phyloP scores from a whole-genome alignment of 192 early-diverging fungal genomes.

The Chytriomyces sp. region DNA sequence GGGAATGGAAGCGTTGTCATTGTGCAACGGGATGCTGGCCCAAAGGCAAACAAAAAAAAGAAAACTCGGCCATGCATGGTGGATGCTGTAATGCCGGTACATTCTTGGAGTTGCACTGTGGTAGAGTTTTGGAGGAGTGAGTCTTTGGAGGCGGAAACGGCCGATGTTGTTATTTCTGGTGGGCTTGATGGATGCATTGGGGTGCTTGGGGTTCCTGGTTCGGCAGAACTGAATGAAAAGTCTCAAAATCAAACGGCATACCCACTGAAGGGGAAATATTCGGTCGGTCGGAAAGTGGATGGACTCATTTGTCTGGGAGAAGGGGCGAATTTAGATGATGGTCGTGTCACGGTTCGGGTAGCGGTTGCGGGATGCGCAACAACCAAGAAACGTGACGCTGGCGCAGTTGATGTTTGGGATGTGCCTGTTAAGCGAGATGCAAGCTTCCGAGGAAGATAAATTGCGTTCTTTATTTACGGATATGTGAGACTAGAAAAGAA shows the following conservation, averaged over 20 bases:
- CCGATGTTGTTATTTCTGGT: background rate
- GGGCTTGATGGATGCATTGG: background rate
- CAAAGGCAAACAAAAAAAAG: conserved; percentile 25
- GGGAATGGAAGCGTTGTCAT: conserved; percentile 19
- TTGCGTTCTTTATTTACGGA: too few relatives aligned
- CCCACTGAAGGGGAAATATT: background rate
- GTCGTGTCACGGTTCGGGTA: background rate
- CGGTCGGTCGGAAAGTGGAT: background rate
- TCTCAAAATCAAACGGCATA: background rate
- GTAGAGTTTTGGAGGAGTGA: conserved; percentile 3
- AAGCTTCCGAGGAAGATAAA: too few relatives aligned
- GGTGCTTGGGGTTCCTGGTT: background rate
- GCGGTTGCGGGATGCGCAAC: background rate
- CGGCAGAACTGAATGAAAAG: background rate
- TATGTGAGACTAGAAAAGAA: background rate
- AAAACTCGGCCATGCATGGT: background rate
- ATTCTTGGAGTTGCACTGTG: conserved; percentile 26
- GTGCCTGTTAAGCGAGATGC: background rate
- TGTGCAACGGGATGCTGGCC: background rate
- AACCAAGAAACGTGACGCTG: background rate
- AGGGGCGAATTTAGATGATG: background rate
- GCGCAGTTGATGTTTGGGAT: background rate
- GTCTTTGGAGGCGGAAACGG: background rate
- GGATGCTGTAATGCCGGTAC: background rate
- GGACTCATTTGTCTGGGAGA: background rate